Base-by-base conservation (phyloP, 2,329 filamentous ascomycete species). In the Penicillium crustosum region DNA sequence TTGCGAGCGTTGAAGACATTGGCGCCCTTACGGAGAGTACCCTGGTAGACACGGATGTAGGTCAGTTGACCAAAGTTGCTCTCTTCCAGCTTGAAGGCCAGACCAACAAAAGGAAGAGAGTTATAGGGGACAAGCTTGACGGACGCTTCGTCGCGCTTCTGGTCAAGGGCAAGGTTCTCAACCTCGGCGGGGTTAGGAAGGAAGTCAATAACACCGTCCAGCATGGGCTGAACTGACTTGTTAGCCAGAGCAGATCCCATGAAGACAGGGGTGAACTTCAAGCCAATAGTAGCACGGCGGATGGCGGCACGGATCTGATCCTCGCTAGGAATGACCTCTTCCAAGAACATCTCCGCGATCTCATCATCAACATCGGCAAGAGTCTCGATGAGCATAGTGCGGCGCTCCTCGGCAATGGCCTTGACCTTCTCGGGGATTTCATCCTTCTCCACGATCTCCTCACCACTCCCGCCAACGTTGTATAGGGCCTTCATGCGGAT, bases 1-100 rank as follows among this genome's bases (percentile, higher is more conserved):
- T 86, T 95, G 67, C 93, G 88, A 9, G 93, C 93, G 77, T 97
- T 99, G 84, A 89, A 96, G 55, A 99, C 87, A 73, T 93, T 91
- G 71, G 89, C 84, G 49, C 93, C 91, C 83, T 96, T 97, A 74
- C 82, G 89, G 59, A 99, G 81, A 23, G 88, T 88, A 66, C 94
- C 94, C 78, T 99, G 94, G 80, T 99, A 99, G 57, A 99, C 94
- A 67, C 94, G 91, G 63, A 99, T 95, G 75, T 99, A 99, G 54
- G 94, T 99, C 72, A 99, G 85, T 77, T 99, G 94, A 43, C 94
- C 94, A 70, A 96, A 99, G 75, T 96, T 97, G 79, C 93, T 96
- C 79, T 99, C 94, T 82, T 99, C 94, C 23, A 99, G 86, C 83
- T 99, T 99, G 83, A 99, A 99, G 10, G 94, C 94, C 62, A 99